phyloP scores from a whole-genome alignment of 306 rosid genomes.

The Lablab purpureus region DNA sequence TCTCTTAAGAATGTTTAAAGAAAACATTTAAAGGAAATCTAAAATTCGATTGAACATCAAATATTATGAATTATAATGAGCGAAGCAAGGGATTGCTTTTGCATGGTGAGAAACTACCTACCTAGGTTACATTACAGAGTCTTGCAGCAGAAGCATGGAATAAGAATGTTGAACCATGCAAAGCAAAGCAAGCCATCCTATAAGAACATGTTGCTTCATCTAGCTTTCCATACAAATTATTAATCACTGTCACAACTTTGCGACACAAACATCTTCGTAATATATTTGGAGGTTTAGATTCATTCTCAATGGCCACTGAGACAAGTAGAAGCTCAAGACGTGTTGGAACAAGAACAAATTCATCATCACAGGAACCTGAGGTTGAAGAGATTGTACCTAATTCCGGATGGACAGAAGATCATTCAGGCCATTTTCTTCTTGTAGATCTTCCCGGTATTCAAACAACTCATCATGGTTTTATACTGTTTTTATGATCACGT shows the following conservation, averaged over 20 bases:
- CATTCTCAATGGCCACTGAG: slow-evolving; percentile 49
- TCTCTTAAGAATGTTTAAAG: too few relatives aligned
- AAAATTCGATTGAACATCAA: not conserved
- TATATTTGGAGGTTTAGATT: not conserved
- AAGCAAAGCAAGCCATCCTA: slow-evolving; percentile 43
- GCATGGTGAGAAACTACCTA: slow-evolving; percentile 7
- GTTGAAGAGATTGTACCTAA: slow-evolving; percentile 52
- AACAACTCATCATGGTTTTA: not conserved
- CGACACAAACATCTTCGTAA: not conserved
- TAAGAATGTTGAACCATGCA: slow-evolving; percentile 46
- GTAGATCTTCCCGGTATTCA: slow-evolving; percentile 68
- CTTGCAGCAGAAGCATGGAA: slow-evolving; percentile 55
- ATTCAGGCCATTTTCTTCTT: slow-evolving; percentile 51
- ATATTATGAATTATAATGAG: slow-evolving; percentile 6
- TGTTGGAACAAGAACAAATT: slow-evolving; percentile 20
- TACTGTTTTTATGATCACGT: not conserved
- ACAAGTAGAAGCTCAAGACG: slow-evolving; percentile 23
- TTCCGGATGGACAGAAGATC: slow-evolving; percentile 57
- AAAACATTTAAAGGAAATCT: too few relatives aligned
- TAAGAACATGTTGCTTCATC: not conserved
- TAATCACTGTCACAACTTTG: not conserved
- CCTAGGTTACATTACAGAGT: not conserved
- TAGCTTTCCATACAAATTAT: not conserved
- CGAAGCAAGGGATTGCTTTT: slow-evolving; percentile 56
- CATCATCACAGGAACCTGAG: not conserved